Conservation (phyloP, 2,329 filamentous ascomycete genomes). For the Aspergillus aculeatus region DNA sequence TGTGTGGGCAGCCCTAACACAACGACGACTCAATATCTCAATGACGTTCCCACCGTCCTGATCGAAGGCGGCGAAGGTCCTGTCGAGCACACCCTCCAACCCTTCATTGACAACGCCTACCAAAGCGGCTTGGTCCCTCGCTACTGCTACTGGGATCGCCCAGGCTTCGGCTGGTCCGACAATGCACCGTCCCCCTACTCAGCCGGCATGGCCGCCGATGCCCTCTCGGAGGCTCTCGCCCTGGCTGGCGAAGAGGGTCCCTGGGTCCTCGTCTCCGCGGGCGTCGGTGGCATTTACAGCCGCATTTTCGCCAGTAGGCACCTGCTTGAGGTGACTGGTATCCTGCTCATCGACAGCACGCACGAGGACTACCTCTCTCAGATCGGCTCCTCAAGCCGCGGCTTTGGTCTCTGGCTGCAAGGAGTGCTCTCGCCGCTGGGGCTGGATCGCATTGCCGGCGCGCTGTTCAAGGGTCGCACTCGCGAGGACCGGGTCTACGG, state of each 20-base stretch:
- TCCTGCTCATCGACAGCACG: slow-evolving; percentile 82
- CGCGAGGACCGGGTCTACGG: slow-evolving; percentile 85
- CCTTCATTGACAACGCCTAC: slow-evolving; percentile 73
- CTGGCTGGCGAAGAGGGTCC: slow-evolving; percentile 79
- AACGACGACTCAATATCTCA: slow-evolving; percentile 48
- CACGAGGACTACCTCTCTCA: slow-evolving; percentile 79
- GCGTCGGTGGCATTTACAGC: slow-evolving; percentile 82
- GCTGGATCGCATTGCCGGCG: slow-evolving; percentile 73
- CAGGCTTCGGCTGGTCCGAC: slow-evolving; percentile 84
- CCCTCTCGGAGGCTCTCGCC: slow-evolving; percentile 80
- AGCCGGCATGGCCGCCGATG: slow-evolving; percentile 88
- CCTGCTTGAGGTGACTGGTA: slow-evolving; percentile 68
- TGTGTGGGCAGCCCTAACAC: slow-evolving; percentile 72
- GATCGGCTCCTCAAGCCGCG: slow-evolving; percentile 65
- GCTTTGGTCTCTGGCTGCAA: slow-evolving; percentile 82
- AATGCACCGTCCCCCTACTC: slow-evolving; percentile 91
- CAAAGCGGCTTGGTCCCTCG: slow-evolving; percentile 78
- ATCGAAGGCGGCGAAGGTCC: slow-evolving; percentile 81
- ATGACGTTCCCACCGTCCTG: slow-evolving; percentile 69
- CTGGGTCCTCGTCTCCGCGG: slow-evolving; percentile 83
- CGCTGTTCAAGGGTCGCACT: slow-evolving; percentile 76
- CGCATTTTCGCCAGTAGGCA: slow-evolving; percentile 89
- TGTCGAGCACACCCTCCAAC: slow-evolving; percentile 74
- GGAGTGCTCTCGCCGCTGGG: slow-evolving; percentile 86
- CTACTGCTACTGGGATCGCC: slow-evolving; percentile 95